Conservation (phyloP, 345 rosid species). For the Citrus unshiu region DNA sequence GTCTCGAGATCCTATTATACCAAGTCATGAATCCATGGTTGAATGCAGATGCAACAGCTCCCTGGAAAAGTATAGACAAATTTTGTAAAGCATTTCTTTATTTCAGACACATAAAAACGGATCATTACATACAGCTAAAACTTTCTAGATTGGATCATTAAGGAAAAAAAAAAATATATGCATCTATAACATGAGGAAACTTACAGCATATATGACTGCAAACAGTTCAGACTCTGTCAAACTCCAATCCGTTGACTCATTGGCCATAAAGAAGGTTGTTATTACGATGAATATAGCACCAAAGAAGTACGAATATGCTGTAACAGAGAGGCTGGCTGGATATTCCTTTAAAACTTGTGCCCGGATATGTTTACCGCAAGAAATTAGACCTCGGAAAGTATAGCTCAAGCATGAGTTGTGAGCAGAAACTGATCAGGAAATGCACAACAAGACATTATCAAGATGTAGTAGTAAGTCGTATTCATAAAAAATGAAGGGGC, state of each 20-base stretch:
- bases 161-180: too few species aligned
- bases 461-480: background rate
- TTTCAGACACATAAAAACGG: background rate
- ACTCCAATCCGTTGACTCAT: conserved; percentile 76
- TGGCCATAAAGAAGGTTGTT: conserved; percentile 54
- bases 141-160: background rate
- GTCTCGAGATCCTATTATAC: too few species aligned
- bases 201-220: conserved; percentile 91
- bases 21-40: background rate
- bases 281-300: conserved; percentile 73
- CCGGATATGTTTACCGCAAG: conserved; percentile 36
- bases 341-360: conserved; percentile 78
- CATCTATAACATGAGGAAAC: conserved; percentile 23
- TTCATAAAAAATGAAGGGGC: background rate
- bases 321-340: conserved; percentile 82
- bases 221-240: conserved; percentile 71
- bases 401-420: background rate
- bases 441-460: background rate
- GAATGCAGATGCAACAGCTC: conserved; percentile 59
- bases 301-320: conserved; percentile 76
- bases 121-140: background rate
- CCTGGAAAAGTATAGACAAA: conserved; percentile 37
- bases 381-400: conserved; percentile 5
- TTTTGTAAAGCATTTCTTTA: background rate
- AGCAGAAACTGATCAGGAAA: background rate